phyloP scores from a whole-genome alignment of 163 green algal species.

The Prototheca wickerhamii region DNA sequence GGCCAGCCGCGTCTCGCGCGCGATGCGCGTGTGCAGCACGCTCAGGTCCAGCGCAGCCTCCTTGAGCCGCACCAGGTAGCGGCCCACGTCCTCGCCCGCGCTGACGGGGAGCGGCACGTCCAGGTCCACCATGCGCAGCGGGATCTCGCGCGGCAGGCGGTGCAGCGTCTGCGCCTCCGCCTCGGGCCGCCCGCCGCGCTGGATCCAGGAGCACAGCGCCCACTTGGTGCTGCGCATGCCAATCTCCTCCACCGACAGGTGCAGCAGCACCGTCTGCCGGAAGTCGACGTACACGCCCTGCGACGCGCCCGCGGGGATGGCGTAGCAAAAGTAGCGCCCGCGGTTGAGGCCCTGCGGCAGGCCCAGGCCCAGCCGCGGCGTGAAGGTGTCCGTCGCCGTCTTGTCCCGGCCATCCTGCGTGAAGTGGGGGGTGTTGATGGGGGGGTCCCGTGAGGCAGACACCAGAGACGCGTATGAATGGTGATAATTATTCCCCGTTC shows the following conservation, averaged over 20 bases:
- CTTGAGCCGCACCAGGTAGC: conserved; percentile 28
- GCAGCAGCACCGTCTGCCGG: conserved; percentile 43
- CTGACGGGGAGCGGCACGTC: conserved; percentile 20
- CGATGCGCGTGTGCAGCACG: conserved; percentile 24
- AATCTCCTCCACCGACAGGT: conserved; percentile 48
- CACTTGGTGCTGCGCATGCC: conserved; percentile 40
- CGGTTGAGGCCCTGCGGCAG: background rate
- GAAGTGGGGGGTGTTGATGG: background rate
- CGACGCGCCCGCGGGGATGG: conserved; percentile 17
- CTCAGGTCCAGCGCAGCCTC: conserved; percentile 16
- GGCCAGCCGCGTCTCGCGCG: conserved; percentile 18
- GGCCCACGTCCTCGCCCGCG: background rate
- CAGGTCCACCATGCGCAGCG: conserved; percentile 26
- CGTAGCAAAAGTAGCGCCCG: conserved; percentile 21
- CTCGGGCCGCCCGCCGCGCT: background rate
- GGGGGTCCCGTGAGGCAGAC: too few relatives aligned
- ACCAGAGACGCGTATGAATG: too few relatives aligned
- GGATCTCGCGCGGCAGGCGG: conserved; percentile 32
- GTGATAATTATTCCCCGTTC: too few relatives aligned
- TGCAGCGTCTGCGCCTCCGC: background rate
- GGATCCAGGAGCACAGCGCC: conserved; percentile 31
- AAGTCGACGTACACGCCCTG: conserved; percentile 44
- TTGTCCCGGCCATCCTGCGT: background rate
- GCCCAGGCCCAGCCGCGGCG: background rate
- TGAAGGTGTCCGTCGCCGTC: background rate